Conservation (phyloP, 2,329 filamentous ascomycete genomes). For the Pyrenochaeta sp. region DNA sequence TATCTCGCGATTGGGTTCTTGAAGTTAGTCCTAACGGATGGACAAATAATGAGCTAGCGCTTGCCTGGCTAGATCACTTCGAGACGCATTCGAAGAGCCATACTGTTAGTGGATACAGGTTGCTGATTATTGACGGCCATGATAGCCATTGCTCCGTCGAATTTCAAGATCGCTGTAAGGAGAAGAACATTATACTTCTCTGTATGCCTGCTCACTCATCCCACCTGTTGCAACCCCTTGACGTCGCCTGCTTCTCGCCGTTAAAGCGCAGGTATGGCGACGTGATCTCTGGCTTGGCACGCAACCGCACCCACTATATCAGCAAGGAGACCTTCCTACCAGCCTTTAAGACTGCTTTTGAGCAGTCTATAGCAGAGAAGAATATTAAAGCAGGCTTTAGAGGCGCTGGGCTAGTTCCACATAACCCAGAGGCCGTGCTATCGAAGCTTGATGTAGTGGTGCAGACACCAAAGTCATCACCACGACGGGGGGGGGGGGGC, state of each 20-base stretch:
- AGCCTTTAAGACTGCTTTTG: constrained; percentile 6
- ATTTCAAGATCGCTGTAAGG: constrained; percentile 43
- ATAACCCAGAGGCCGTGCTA: constrained; percentile 37
- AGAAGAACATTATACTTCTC: constrained; percentile 14
- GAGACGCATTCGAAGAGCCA: constrained; percentile 40
- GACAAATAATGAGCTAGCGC: constrained; percentile 46
- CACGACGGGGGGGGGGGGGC: too few species aligned
- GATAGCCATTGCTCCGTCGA: constrained; percentile 2
- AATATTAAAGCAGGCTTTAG: constrained; percentile 37
- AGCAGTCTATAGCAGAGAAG: constrained; percentile 23
- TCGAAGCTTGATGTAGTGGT: constrained; percentile 33
- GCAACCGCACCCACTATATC: constrained; percentile 36
- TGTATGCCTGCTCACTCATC: constrained; percentile 44
- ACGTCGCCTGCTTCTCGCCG: constrained; percentile 47
- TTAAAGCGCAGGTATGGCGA: constrained; percentile 42
- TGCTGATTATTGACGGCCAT: constrained; percentile 1
- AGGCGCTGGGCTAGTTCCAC: constrained; percentile 41
- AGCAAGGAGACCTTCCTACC: constrained; percentile 6
- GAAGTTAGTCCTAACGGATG: constrained; percentile 43
- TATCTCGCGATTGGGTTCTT: constrained; percentile 36
- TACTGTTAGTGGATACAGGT: too few species aligned
- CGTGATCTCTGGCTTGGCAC: constrained; percentile 35
- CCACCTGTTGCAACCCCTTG: constrained; percentile 49
- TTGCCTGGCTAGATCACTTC: constrained; percentile 51
- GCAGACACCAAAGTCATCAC: constrained; percentile 1